Evolutionary conservation across 176 grass and related monocot genomes (phyloP), one percentile per base, ranked within the genome.

Genomic region (Aegilops tauschii): DNA sequence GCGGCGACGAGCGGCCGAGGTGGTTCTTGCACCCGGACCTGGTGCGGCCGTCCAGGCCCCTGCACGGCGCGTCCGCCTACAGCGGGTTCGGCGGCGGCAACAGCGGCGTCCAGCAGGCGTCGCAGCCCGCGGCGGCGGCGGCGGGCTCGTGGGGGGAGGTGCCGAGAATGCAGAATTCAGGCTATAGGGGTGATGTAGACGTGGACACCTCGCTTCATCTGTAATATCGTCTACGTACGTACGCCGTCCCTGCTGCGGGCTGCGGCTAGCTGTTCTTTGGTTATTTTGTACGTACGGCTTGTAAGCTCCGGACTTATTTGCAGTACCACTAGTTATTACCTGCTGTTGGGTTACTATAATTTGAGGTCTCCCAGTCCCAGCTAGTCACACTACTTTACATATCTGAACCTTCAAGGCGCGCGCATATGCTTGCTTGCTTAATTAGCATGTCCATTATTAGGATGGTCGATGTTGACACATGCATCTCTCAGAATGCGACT

Each of bases 171-270:
- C 89, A 91, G 77, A 91, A 86, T 88, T 90, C 89, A 61, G 86
- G 87, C 61, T 85, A 63, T 69, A 85, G 90, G 80, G 78, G 70
- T 86, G 95, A 94, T 72, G 56, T 81, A 82, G 95, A 97, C 77
- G 95, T 97, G 29, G 95, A 97, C 77, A 97, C 95, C 75, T 97
- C 95, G 27, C 95, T 97, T 86, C 95, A 94, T 84, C 95, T 97
- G 90, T 97, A 94, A 94, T 90, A 83, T 91, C 84, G 50, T 54
- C 50, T 54, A 54, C 50, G 50, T 54, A 54, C 35, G 61, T 85
- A 88, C 28, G 72, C 42, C 72, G 25, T 28, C 72, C 44, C 23
- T 65, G 78, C n/a, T 71, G 78, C 64, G 56, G 54, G 17, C 16
- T 59, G 54, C 54, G 17, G 54, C 54, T 21, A 59, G 56, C 56